Conservation (phyloP, 768 basidiomycete species). For the Phaffia australis region DNA sequence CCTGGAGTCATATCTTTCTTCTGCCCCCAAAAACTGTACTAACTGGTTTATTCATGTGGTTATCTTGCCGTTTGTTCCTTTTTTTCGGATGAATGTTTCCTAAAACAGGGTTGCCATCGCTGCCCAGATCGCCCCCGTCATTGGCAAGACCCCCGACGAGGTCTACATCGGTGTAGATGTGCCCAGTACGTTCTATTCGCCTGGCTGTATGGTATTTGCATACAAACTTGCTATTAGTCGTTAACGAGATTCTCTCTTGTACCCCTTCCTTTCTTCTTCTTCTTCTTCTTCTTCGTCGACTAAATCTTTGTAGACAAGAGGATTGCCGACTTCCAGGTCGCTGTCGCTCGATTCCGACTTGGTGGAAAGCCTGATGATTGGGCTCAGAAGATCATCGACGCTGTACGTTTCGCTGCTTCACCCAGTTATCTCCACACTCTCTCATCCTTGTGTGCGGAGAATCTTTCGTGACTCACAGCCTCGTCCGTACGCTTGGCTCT, state of each 20-base stretch:
- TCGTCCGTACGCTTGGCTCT: too few relatives aligned
- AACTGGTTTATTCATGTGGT: too few relatives aligned
- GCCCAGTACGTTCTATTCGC: neutral
- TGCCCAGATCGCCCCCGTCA: slow-evolving; percentile 48
- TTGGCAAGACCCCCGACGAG: slow-evolving; percentile 32
- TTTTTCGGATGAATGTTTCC: too few relatives aligned
- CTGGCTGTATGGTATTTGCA: neutral
- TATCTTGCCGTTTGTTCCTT: too few relatives aligned
- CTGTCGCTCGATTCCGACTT: slow-evolving; percentile 79
- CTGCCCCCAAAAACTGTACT: too few relatives aligned
- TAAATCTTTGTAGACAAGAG: slow-evolving; percentile 51
- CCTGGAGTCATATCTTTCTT: neutral
- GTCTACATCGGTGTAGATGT: slow-evolving; percentile 73
- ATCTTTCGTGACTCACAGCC: neutral
- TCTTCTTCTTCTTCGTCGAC: neutral
- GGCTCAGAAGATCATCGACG: slow-evolving; percentile 59
- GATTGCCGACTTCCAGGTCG: slow-evolving; percentile 84
- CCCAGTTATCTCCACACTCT: neutral
- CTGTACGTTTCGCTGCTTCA: slow-evolving; percentile 44
- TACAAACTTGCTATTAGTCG: neutral
- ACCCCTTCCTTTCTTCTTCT: neutral
- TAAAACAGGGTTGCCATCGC: slow-evolving; percentile 59
- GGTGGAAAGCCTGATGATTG: slow-evolving; percentile 71
- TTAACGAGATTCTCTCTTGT: neutral
- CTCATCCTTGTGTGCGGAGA: neutral